Percentiles rank a stretch among this genome's conserved stretches.
These are phyloP conservation scores for Gaertneriomyces semiglobifer DNA, from an alignment of 192 early-diverging fungal genomes.

Conservation along the genomic window DNA sequence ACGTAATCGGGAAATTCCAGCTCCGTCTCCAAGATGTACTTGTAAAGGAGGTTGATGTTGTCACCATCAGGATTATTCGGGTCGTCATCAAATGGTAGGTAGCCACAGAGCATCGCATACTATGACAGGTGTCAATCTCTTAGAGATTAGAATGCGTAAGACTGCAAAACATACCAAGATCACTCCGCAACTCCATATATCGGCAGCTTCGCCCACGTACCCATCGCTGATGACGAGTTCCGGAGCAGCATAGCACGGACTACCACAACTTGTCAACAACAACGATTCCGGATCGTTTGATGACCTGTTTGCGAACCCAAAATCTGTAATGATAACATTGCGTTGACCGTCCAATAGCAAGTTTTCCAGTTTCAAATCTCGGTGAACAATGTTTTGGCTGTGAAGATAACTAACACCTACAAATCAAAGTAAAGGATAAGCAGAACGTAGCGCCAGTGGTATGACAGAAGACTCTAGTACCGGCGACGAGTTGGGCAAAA, in stretches of 20 bases:
- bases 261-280: conserved; percentile 93
- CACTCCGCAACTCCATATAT: conserved; percentile 99
- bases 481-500: conserved; percentile 87
- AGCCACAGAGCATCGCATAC: conserved; percentile 64
- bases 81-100: conserved; percentile 62
- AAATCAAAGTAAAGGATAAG: background rate
- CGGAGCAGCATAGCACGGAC: conserved; percentile 98
- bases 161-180: conserved; percentile 59
- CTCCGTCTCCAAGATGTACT: conserved; percentile 56
- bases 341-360: conserved; percentile 85
- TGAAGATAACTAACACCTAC: conserved; percentile 89
- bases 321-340: conserved; percentile 96
- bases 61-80: conserved; percentile 58
- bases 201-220: conserved; percentile 92
- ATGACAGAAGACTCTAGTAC: background rate
- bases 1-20: conserved; percentile 56
- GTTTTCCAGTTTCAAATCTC: conserved; percentile 97
- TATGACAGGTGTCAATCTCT: conserved; percentile 2
- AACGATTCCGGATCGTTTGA: conserved; percentile 56
- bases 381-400: conserved; percentile 74
- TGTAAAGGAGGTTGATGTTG: conserved; percentile 59
- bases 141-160: background rate
- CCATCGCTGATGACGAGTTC: conserved; percentile 96
- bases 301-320: conserved; percentile 96
- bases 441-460: conserved; percentile 4